phyloP scores from a whole-genome alignment of 306 rosid species.

The Canavalia gladiata region DNA sequence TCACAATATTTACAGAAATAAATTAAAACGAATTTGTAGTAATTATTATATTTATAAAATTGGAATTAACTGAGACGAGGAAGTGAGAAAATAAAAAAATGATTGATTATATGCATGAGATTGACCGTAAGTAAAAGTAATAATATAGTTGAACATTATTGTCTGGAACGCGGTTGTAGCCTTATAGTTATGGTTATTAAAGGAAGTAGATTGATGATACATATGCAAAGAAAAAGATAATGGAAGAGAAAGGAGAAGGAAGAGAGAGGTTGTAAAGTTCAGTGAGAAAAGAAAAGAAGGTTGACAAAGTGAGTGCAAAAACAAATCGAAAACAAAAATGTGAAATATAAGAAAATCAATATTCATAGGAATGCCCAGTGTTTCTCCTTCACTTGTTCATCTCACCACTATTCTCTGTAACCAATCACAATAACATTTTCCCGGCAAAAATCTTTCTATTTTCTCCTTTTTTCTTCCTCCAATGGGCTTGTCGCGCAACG shows the following conservation, averaged over 20 bases:
- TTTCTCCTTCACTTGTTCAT: not conserved
- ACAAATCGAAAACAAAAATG: not conserved
- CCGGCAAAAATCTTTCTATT: conserved; percentile 41
- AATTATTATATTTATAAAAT: too few relatives aligned
- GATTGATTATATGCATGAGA: too few relatives aligned
- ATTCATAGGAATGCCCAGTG: not conserved
- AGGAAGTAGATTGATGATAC: too few relatives aligned
- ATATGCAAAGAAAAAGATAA: too few relatives aligned
- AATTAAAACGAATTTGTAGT: too few relatives aligned
- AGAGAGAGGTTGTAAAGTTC: not conserved
- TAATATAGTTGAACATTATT: too few relatives aligned
- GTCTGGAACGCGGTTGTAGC: too few relatives aligned
- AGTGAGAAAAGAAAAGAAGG: not conserved
- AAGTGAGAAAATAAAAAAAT: too few relatives aligned
- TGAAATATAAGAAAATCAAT: not conserved
- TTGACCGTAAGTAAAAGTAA: too few relatives aligned
- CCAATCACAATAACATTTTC: conserved; percentile 47
- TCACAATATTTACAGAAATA: too few relatives aligned
- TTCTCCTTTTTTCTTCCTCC: not conserved
- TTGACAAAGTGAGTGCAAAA: not conserved
- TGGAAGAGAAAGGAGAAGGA: not conserved
- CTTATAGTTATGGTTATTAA: too few relatives aligned
- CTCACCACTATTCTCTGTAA: not conserved
- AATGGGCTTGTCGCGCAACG: conserved; percentile 69
- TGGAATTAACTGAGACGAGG: too few relatives aligned